Percentiles rank a stretch among this genome's conserved stretches.
These are phyloP conservation scores for Phyllostachys edulis DNA, from an alignment of 176 grass and related monocot species.

Conservation along the genomic window DNA sequence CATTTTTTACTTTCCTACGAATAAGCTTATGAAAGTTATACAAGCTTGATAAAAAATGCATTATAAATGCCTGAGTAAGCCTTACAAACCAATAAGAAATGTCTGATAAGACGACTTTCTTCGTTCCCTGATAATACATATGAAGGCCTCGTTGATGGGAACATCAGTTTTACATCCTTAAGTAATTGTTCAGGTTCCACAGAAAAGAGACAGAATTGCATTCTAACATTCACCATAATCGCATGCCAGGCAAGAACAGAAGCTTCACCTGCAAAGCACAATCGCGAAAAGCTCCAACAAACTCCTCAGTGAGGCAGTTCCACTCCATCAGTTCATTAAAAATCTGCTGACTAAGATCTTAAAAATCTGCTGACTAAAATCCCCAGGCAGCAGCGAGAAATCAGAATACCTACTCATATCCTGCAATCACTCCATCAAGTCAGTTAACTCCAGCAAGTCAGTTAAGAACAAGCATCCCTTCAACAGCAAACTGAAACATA, in stretches of 20 bases:
- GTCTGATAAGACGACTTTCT: background rate
- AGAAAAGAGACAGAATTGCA: background rate
- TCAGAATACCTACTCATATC: conserved; percentile 75
- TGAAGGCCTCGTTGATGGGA: background rate
- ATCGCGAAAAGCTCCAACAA: conserved; percentile 68
- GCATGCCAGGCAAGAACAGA: conserved; percentile 23
- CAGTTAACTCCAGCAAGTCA: conserved; percentile 12
- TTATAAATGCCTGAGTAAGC: background rate
- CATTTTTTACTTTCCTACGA: background rate
- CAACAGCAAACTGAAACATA: conserved; percentile 2
- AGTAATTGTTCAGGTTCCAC: conserved; percentile 14
- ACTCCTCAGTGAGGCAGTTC: conserved; percentile 56
- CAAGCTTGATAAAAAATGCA: background rate
- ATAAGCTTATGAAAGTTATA: background rate
- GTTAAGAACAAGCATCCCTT: background rate
- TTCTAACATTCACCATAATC: background rate
- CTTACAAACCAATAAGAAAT: background rate
- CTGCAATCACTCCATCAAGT: conserved; percentile 49
- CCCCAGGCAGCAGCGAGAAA: conserved; percentile 81
- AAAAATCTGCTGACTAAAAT: conserved; percentile 98
- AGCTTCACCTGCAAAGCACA: conserved; percentile 82
- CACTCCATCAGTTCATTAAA: conserved; percentile 78
- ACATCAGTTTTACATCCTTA: background rate
- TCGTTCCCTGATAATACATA: background rate
- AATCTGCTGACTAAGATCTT: conserved; percentile 97